phyloP scores from a whole-genome alignment of 2,329 filamentous ascomycete genomes.

The Cercospora beticola region DNA sequence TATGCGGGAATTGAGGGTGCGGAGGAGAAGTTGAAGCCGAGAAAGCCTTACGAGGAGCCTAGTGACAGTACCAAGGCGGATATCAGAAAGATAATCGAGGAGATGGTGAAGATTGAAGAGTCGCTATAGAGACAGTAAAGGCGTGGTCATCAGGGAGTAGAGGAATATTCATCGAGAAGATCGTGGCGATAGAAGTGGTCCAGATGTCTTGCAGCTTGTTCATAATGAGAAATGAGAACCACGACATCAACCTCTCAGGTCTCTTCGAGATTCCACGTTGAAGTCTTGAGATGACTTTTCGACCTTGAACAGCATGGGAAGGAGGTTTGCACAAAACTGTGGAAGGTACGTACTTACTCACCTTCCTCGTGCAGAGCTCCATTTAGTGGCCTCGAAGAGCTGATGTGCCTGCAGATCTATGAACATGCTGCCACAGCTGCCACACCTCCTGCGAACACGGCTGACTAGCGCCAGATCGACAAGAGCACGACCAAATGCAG shows the following conservation, averaged over 20 bases:
- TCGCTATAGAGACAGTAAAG: constrained; percentile 22
- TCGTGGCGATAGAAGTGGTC: background rate
- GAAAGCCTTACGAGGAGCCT: constrained; percentile 60
- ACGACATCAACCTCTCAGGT: background rate
- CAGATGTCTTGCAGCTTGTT: background rate
- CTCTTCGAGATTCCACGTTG: background rate
- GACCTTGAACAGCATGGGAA: background rate
- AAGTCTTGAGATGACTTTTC: background rate
- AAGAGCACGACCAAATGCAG: background rate
- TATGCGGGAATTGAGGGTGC: constrained; percentile 61
- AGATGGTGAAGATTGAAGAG: constrained; percentile 45
- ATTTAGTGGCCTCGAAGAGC: background rate
- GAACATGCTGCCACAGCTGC: background rate
- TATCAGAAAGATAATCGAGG: constrained; percentile 44
- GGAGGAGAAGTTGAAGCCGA: constrained; percentile 57
- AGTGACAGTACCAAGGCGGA: constrained; percentile 47
- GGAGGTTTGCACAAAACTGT: background rate
- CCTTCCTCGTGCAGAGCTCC: background rate
- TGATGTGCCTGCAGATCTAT: background rate
- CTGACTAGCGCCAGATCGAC: background rate
- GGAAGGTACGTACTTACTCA: background rate
- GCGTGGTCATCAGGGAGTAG: background rate
- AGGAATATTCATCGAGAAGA: background rate
- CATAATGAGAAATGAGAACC: background rate
- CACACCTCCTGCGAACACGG: background rate